These are phyloP conservation scores for Simplicillium sp. DNA, from an alignment of 2,329 filamentous ascomycete genomes.

Conservation along the genomic window DNA sequence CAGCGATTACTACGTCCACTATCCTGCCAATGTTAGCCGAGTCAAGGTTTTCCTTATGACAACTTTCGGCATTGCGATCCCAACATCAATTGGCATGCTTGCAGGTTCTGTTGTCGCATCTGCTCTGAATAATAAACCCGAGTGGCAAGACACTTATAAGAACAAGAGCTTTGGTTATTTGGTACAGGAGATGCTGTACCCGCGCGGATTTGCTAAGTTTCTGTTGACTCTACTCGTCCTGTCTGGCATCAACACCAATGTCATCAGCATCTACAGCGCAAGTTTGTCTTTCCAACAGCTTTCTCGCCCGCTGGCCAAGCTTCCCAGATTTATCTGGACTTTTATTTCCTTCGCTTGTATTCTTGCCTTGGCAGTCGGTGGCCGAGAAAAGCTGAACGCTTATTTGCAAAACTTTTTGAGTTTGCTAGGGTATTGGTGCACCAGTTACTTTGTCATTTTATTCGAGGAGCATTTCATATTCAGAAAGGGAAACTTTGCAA, in stretches of 20 bases:
- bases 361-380: constrained; percentile 29
- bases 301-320: constrained; percentile 18
- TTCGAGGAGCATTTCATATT: constrained; percentile 32
- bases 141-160: constrained; percentile 26
- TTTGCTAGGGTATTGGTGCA: constrained; percentile 35
- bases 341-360: constrained; percentile 27
- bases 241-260: constrained; percentile 26
- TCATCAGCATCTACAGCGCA: constrained; percentile 27
- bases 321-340: constrained; percentile 31
- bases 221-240: constrained; percentile 26
- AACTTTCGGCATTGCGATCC: constrained; percentile 34
- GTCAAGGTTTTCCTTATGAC: constrained; percentile 38
- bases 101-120: constrained; percentile 32
- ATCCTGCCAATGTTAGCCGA: constrained; percentile 32
- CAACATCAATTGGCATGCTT: constrained; percentile 38
- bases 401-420: constrained; percentile 34
- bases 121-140: constrained; percentile 25
- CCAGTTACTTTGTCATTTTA: constrained; percentile 29
- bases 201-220: constrained; percentile 34
- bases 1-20: constrained; percentile 32
- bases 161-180: constrained; percentile 33
- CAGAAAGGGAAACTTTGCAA: constrained; percentile 26
- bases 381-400: constrained; percentile 27
- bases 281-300: constrained; percentile 30
- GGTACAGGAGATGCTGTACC: constrained; percentile 32